phyloP scores from a whole-genome alignment of 371 early-diverging fungal species.

The Mortierella sp. region DNA sequence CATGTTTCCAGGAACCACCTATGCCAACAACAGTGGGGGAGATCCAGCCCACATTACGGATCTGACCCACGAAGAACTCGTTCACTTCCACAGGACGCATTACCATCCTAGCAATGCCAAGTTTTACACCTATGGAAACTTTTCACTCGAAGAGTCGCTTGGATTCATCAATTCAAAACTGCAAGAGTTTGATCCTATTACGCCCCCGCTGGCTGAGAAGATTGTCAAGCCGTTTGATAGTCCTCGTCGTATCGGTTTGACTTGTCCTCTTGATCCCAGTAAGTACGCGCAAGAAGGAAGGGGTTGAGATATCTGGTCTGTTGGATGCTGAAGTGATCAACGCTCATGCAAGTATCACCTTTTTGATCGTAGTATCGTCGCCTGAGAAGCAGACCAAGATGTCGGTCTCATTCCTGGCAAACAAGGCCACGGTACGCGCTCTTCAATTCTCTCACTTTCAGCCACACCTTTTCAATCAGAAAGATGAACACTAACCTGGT shows the following conservation, averaged over 20 bases:
- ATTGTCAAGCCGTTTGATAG: slow-evolving; percentile 60
- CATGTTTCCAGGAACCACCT: slow-evolving; percentile 87
- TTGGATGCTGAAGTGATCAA: too few species aligned
- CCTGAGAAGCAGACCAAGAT: slow-evolving; percentile 83
- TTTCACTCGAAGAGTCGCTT: slow-evolving; percentile 81
- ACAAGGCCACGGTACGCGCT: slow-evolving; percentile 74
- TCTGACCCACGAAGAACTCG: slow-evolving; percentile 83
- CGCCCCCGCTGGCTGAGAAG: slow-evolving; percentile 56
- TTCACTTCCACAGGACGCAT: slow-evolving; percentile 82
- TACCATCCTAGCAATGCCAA: slow-evolving; percentile 94
- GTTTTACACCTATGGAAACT: slow-evolving; percentile 91
- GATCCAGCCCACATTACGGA: slow-evolving; percentile 91
- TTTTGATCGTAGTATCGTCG: slow-evolving; percentile 68
- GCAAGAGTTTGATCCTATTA: slow-evolving; percentile 40
- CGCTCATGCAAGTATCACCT: not conserved
- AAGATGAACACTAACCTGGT: not conserved
- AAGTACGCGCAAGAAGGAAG: too few species aligned
- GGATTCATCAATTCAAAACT: slow-evolving; percentile 71
- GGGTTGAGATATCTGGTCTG: too few species aligned
- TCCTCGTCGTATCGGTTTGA: slow-evolving; percentile 61
- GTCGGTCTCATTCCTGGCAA: slow-evolving; percentile 81
- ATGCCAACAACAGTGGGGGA: slow-evolving; percentile 88
- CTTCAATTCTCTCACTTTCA: not conserved
- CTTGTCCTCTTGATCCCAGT: slow-evolving; percentile 85
- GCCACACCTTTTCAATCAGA: not conserved